Percentiles rank a stretch among this genome's conserved stretches.
These are phyloP conservation scores for Cryptococcus sp. DNA, from an alignment of 1,284 basidiomycete genomes.

Conservation along the genomic window DNA sequence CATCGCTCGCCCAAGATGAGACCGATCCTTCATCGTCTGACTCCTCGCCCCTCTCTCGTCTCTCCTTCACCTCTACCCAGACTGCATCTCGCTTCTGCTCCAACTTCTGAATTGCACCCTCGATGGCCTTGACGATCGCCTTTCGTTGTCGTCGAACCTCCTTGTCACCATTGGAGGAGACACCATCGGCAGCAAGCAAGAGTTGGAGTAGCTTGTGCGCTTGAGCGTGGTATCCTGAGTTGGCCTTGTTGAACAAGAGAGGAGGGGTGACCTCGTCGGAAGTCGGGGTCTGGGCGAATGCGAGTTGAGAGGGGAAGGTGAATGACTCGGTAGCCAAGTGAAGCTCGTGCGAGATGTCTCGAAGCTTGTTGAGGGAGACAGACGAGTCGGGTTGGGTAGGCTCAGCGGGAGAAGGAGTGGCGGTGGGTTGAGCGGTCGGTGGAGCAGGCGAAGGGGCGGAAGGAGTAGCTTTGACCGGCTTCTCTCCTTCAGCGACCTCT, in stretches of 20 bases:
- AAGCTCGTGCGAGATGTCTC: slow-evolving; percentile 28
- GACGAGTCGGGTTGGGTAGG: slow-evolving; percentile 6
- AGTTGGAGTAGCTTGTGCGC: slow-evolving; percentile 59
- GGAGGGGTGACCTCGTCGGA: slow-evolving; percentile 25
- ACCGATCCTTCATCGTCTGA: slow-evolving; percentile 25
- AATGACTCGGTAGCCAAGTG: slow-evolving; percentile 20
- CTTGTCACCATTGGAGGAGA: slow-evolving; percentile 59
- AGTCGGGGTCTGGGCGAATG: slow-evolving; percentile 25
- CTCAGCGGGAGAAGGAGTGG: slow-evolving; percentile 1
- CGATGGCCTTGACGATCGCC: slow-evolving; percentile 58
- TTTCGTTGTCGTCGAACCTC: slow-evolving; percentile 57
- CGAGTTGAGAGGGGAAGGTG: slow-evolving; percentile 34
- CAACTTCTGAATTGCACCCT: slow-evolving; percentile 56
- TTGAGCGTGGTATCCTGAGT: slow-evolving; percentile 57
- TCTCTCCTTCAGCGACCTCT: slow-evolving; percentile 30
- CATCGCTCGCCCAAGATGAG: slow-evolving; percentile 1
- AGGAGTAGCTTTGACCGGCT: too few species aligned
- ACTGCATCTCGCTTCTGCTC: slow-evolving; percentile 48
- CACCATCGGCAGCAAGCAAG: slow-evolving; percentile 59
- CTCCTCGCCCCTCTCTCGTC: slow-evolving; percentile 31
- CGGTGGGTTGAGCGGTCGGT: too few species aligned
- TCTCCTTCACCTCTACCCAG: slow-evolving; percentile 35
- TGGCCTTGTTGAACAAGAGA: slow-evolving; percentile 52
- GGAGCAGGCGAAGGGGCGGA: too few species aligned
- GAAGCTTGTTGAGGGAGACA: slow-evolving; percentile 28